Evolutionary conservation across 1,139 yeast species (phyloP), one percentile per base, ranked within the genome.

Genomic region (Debaryomycetaceae sp.): DNA sequence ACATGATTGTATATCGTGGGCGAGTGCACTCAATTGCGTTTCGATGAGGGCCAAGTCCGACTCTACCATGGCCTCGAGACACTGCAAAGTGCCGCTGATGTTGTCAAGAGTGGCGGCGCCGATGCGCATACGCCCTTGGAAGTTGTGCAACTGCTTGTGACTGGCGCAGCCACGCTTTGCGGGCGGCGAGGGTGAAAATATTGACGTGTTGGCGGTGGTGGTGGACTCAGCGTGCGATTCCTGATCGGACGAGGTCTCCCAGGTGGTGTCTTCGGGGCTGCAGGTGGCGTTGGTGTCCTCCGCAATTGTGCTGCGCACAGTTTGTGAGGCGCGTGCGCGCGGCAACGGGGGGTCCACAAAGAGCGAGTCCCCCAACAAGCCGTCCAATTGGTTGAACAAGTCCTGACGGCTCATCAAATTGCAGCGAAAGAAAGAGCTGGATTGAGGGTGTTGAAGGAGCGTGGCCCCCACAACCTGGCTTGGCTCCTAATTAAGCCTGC

Each of bases 11-110:
- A 44, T 25, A 4, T 24, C 33, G 7, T 15, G 28, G 4, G 33
- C 29, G 6, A 41, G 31, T 11, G 25, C 25, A 14, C 31, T 31
- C 24, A 44, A 30, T 13, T 28, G 28, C n/a, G 28, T 15, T 23
- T 34, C 40, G 9, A 44, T 36, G 21, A 31, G 29, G 7, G 24
- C 37, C 5, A 22, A 38, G 20, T 44, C 47, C 23, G 37, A 32
- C 7, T 18, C 10, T 11, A 38, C 39, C 43, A 43, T 40, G 21
- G 42, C 46, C 17, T 38, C 34, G 12, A 44, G 25, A 25, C 46
- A 44, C 11, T 40, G 43, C 17, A 44, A 27, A 25, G 42, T 33
- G 18, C 35, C 38, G 5, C 32, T 5, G 18, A 40, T 20, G 22
- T 40, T 32, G 11, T 16, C 25, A 18, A 34, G 29, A 21, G 20